Conservation (phyloP, 2,329 filamentous ascomycete species). For the Sordariomycetes sp. region DNA sequence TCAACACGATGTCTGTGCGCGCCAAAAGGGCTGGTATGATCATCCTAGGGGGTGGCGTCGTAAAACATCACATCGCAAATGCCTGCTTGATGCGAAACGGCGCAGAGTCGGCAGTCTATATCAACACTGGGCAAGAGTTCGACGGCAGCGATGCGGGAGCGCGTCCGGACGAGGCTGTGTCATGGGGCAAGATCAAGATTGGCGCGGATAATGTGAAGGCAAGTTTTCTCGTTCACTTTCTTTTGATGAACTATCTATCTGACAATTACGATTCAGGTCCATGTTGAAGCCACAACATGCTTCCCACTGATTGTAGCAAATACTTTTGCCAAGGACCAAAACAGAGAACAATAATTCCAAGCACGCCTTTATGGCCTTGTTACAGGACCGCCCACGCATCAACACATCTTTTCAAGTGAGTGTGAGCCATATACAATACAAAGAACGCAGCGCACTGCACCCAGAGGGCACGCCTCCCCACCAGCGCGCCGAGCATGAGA, state of each 20-base stretch:
- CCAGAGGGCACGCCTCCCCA: too few relatives aligned
- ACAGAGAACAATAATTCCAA: too few relatives aligned
- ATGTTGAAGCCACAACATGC: slow-evolving; percentile 54
- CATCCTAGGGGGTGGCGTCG: slow-evolving; percentile 84
- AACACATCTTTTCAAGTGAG: too few relatives aligned
- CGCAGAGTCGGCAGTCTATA: slow-evolving; percentile 91
- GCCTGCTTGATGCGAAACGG: slow-evolving; percentile 97
- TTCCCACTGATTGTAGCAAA: slow-evolving; percentile 60
- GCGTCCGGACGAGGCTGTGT: slow-evolving; percentile 90
- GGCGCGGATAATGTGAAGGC: slow-evolving; percentile 87
- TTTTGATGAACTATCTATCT: neutral
- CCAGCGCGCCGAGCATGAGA: too few relatives aligned
- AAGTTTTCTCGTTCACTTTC: slow-evolving; percentile 12
- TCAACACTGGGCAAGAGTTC: slow-evolving; percentile 96
- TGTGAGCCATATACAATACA: too few relatives aligned
- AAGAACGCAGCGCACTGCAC: too few relatives aligned
- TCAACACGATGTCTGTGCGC: slow-evolving; percentile 85
- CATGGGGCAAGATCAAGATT: slow-evolving; percentile 96
- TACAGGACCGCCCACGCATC: too few relatives aligned
- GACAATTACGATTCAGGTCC: slow-evolving; percentile 34
- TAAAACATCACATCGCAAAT: slow-evolving; percentile 98
- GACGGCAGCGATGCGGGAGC: slow-evolving; percentile 95
- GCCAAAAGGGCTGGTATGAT: slow-evolving; percentile 92
- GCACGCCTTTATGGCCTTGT: too few relatives aligned
- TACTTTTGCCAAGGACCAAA: slow-evolving; percentile 57